phyloP scores from a whole-genome alignment of 176 grass and related monocot species.

The Alopecurus myosuroides region DNA sequence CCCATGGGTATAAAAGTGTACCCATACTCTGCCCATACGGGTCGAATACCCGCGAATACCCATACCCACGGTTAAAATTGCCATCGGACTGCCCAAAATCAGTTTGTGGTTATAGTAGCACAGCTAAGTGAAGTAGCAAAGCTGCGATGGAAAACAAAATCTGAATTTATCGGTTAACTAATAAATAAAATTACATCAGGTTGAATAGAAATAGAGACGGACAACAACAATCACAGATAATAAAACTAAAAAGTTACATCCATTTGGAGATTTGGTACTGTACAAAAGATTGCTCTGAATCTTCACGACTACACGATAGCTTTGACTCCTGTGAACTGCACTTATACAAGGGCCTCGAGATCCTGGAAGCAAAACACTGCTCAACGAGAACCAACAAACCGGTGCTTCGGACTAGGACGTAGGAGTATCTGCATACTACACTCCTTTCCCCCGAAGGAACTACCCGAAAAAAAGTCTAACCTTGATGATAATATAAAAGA shows the following conservation, averaged over 20 bases:
- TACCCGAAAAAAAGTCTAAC: background rate
- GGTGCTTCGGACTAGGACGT: too few species aligned
- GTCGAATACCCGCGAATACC: too few species aligned
- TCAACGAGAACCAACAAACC: too few species aligned
- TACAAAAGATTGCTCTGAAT: background rate
- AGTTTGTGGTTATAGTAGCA: background rate
- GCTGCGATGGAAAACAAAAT: background rate
- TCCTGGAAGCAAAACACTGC: too few species aligned
- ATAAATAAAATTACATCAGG: background rate
- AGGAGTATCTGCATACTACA: background rate
- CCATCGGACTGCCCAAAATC: background rate
- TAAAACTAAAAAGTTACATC: background rate
- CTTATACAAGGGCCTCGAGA: too few species aligned
- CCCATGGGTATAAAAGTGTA: too few species aligned
- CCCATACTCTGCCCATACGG: too few species aligned
- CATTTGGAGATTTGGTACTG: background rate
- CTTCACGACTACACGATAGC: background rate
- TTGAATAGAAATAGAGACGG: background rate
- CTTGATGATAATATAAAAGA: background rate
- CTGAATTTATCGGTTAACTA: background rate
- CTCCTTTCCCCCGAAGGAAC: background rate
- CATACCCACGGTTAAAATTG: too few species aligned
- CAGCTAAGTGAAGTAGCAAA: background rate
- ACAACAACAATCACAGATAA: background rate
- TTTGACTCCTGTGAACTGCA: too few species aligned